phyloP scores from a whole-genome alignment of 2,329 filamentous ascomycete genomes.

The Curvularia verruculosa region DNA sequence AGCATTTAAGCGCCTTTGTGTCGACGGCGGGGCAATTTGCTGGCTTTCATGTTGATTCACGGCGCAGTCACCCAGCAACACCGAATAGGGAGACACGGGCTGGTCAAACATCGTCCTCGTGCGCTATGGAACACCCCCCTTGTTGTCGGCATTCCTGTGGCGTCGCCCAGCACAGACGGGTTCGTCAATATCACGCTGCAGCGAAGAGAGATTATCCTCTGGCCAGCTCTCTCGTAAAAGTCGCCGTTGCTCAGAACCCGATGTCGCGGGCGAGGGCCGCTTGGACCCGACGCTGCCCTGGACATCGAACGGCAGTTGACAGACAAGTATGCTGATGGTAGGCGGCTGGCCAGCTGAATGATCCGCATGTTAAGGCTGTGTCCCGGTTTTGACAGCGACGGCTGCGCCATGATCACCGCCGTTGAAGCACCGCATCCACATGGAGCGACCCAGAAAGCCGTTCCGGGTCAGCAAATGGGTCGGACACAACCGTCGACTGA shows the following conservation, averaged over 20 bases:
- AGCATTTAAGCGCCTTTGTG: constrained; percentile 41
- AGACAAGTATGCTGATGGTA: background rate
- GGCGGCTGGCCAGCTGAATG: constrained; percentile 5
- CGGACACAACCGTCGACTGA: constrained; percentile 42
- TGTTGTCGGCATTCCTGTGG: constrained; percentile 29
- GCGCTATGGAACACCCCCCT: constrained; percentile 41
- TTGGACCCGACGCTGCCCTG: constrained; percentile 5
- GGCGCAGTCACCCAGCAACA: constrained; percentile 28
- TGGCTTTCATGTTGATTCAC: constrained; percentile 25
- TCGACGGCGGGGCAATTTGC: constrained; percentile 26
- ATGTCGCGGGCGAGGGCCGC: constrained; percentile 13
- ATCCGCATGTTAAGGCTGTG: constrained; percentile 15
- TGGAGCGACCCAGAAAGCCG: constrained; percentile 34
- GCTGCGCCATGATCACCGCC: constrained; percentile 23
- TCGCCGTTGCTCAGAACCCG: background rate
- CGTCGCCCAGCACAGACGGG: constrained; percentile 38
- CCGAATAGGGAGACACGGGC: constrained; percentile 37
- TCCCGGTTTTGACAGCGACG: constrained; percentile 2
- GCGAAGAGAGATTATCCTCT: constrained; percentile 34
- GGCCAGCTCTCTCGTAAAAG: constrained; percentile 7
- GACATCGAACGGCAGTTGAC: background rate
- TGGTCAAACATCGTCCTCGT: constrained; percentile 26
- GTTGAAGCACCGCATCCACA: constrained; percentile 15
- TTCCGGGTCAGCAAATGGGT: constrained; percentile 46
- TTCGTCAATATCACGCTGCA: constrained; percentile 39